Evolutionary conservation across 108 stramenopile species (phyloP).

Genomic region (Cyclotella kingstonii): DNA sequence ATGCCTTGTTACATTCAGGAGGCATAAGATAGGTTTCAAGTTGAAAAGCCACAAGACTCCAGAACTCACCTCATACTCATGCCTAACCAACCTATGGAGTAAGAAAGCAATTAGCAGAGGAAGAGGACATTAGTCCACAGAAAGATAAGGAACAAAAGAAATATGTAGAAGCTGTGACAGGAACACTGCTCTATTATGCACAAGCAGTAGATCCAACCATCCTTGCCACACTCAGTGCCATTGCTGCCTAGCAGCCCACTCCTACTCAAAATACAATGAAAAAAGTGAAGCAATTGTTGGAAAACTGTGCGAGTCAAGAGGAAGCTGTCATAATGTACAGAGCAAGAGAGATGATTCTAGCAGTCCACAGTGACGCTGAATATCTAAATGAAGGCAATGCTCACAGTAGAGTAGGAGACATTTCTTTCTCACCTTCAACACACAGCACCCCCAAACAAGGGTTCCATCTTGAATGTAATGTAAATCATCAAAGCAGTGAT

Average conservation of each 20-base stretch:
- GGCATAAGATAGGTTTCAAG: too few species aligned
- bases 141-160: slow-evolving; percentile 8
- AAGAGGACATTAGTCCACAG: too few species aligned
- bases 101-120: not conserved
- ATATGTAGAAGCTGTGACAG: slow-evolving; percentile 35
- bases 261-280: slow-evolving; percentile 8
- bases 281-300: slow-evolving; percentile 27
- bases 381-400: not conserved
- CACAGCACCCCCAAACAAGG: slow-evolving; percentile 14
- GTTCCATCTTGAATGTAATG: slow-evolving; percentile 11
- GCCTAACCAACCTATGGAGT: too few species aligned
- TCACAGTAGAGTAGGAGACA: slow-evolving; percentile 28
- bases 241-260: not conserved
- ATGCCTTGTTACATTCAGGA: too few species aligned
- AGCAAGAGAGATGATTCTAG: slow-evolving; percentile 30
- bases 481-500: slow-evolving; percentile 25
- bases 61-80: too few species aligned
- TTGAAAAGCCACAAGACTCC: too few species aligned
- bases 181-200: slow-evolving; percentile 28
- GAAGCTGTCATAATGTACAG: slow-evolving; percentile 27
- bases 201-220: slow-evolving; percentile 23
- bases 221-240: not conserved
- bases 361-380: not conserved
- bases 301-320: slow-evolving; percentile 24
- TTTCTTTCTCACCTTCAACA: slow-evolving; percentile 6